Conservation (phyloP, 2,329 filamentous ascomycete genomes). For the Herpotrichia juniperi region DNA sequence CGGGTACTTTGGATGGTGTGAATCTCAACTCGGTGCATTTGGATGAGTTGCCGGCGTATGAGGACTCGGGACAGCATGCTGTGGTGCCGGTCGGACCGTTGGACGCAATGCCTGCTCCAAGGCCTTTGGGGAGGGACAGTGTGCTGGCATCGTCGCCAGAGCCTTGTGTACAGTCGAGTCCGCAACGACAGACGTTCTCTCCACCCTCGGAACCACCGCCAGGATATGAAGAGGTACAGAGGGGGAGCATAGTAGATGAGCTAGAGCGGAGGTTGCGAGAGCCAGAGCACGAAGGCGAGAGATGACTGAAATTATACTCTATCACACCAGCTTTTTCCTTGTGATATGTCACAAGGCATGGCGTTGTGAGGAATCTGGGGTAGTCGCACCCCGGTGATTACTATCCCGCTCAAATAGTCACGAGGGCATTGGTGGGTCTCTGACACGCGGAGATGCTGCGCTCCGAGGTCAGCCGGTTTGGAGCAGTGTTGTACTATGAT, state of each 20-base stretch:
- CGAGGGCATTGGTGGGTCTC: background rate
- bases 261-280: constrained; percentile 60
- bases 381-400: background rate
- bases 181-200: constrained; percentile 46
- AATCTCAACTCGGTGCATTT: constrained; percentile 72
- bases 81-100: constrained; percentile 20
- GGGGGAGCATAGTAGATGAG: constrained; percentile 76
- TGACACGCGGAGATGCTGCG: background rate
- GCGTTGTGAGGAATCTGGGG: constrained; percentile 26
- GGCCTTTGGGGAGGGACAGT: constrained; percentile 19
- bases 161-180: constrained; percentile 35
- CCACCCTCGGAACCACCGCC: constrained; percentile 80
- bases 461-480: background rate
- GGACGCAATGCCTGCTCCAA: constrained; percentile 38
- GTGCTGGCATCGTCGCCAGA: constrained; percentile 23
- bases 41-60: constrained; percentile 88
- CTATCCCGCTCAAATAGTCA: constrained; percentile 6
- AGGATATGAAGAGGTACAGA: constrained; percentile 89
- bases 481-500: background rate
- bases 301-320: constrained; percentile 11
- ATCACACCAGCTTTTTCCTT: constrained; percentile 6
- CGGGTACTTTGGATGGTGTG: constrained; percentile 54
- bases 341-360: constrained; percentile 26
- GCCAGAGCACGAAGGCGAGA: constrained; percentile 17
- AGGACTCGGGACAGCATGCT: constrained; percentile 59